Conservation (phyloP, 768 basidiomycete genomes). For the Serendipita sp. region DNA sequence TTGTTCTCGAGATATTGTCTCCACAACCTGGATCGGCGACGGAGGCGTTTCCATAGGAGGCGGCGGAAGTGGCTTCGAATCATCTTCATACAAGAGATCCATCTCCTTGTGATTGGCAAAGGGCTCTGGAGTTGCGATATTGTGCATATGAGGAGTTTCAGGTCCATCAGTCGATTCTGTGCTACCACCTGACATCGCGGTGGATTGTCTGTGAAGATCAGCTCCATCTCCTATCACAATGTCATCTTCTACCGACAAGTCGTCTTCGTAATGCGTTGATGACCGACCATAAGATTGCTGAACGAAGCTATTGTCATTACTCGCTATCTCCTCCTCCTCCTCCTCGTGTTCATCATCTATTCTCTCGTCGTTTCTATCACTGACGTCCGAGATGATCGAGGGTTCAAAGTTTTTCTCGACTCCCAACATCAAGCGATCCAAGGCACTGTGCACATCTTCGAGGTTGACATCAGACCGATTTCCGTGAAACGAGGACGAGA, state of each 20-base stretch:
- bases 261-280: neutral
- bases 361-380: neutral
- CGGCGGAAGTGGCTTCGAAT: constrained; percentile 10
- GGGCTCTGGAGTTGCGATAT: neutral
- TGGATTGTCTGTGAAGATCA: neutral
- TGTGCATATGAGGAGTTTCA: neutral
- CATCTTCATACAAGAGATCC: neutral
- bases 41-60: constrained; percentile 32
- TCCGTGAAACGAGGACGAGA: constrained; percentile 5
- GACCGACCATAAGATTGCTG: neutral
- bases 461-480: neutral
- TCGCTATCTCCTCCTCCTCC: neutral
- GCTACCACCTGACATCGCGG: neutral
- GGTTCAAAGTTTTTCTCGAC: constrained; percentile 9
- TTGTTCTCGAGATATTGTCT: constrained; percentile 21
- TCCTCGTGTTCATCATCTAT: neutral
- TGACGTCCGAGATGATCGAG: neutral
- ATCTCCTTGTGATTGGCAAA: neutral
- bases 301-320: neutral
- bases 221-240: neutral
- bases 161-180: constrained; percentile 1
- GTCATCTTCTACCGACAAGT: neutral
- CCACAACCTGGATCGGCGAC: constrained; percentile 33
- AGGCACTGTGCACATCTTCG: constrained; percentile 52
- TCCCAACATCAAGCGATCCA: constrained; percentile 42